A percentile compares a stretch with the other conserved stretches of the same genome.
These are phyloP conservation scores for Lophium mytilinum DNA, from an alignment of 495 filamentous ascomycete genomes.

Conservation along the genomic window DNA sequence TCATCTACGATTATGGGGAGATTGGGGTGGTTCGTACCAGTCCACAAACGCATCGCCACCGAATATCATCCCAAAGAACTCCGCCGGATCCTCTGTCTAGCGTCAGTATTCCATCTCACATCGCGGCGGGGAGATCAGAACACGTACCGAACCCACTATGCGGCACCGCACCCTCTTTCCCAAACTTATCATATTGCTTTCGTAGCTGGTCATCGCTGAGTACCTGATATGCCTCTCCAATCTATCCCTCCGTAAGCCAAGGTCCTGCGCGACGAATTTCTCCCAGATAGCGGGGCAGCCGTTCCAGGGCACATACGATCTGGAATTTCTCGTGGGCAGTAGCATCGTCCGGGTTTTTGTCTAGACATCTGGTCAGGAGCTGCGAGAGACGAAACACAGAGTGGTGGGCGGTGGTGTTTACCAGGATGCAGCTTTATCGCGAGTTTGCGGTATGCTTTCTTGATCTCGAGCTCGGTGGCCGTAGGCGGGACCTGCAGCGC, in stretches of 20 bases:
- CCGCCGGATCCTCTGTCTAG: slow-evolving; percentile 70
- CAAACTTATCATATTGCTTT: slow-evolving; percentile 89
- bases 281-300: background rate
- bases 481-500: slow-evolving; percentile 77
- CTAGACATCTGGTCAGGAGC: slow-evolving; percentile 36
- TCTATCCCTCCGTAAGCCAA: slow-evolving; percentile 37
- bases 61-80: slow-evolving; percentile 99
- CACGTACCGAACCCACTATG: slow-evolving; percentile 71
- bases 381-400: background rate
- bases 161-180: slow-evolving; percentile 86
- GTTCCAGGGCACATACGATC: slow-evolving; percentile 41
- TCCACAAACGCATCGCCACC: slow-evolving; percentile 90
- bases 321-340: slow-evolving; percentile 93
- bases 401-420: slow-evolving; percentile 24
- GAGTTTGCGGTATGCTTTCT: slow-evolving; percentile 97
- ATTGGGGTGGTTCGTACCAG: slow-evolving; percentile 23
- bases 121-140: background rate
- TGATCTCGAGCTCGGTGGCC: slow-evolving; percentile 93
- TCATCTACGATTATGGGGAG: background rate
- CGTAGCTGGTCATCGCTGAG: slow-evolving; percentile 79
- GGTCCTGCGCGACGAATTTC: background rate
- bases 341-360: slow-evolving; percentile 97
- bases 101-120: slow-evolving; percentile 19
- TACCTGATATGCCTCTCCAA: slow-evolving; percentile 97
- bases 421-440: slow-evolving; percentile 75